Evolutionary conservation across 495 filamentous ascomycete species (phyloP).

Genomic region (Hyaloscypha variabilis): DNA sequence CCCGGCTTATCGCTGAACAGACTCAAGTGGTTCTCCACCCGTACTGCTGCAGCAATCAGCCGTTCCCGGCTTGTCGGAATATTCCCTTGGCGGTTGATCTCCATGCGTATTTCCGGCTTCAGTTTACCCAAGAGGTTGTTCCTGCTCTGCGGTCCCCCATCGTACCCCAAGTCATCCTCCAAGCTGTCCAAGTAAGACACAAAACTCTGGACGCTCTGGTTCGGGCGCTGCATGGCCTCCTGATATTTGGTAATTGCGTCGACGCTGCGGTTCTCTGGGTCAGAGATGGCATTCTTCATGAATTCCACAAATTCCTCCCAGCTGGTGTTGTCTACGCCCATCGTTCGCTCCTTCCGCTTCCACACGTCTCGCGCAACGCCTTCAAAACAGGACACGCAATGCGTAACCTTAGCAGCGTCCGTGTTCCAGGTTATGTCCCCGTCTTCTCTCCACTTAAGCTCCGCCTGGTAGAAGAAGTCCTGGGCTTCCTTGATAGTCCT

Average conservation of each 20-base stretch:
- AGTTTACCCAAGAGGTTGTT: neutral
- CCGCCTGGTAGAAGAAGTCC: neutral
- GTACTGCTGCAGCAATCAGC: neutral
- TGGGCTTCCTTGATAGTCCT: neutral
- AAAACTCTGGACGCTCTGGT: neutral
- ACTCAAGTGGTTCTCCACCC: neutral
- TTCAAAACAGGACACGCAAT: neutral
- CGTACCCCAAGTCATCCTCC: neutral
- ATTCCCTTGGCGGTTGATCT: neutral
- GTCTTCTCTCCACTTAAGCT: neutral
- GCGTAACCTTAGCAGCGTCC: neutral
- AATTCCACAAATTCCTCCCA: neutral
- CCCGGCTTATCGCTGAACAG: neutral
- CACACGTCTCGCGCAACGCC: neutral
- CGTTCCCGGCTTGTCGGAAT: neutral
- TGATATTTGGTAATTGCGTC: neutral
- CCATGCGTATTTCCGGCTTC: neutral
- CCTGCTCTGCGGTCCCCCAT: neutral
- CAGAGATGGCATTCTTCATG: neutral
- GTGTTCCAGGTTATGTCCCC: neutral
- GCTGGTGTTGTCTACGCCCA: neutral
- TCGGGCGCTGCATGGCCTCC: neutral
- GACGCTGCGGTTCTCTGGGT: neutral
- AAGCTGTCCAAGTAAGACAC: conserved; percentile 3
- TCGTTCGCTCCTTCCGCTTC: neutral